Percentiles rank a stretch among this genome's conserved stretches.
Evolutionary conservation across 2,329 filamentous ascomycete genomes (phyloP).

Genomic region (Botryotinia convoluta): DNA sequence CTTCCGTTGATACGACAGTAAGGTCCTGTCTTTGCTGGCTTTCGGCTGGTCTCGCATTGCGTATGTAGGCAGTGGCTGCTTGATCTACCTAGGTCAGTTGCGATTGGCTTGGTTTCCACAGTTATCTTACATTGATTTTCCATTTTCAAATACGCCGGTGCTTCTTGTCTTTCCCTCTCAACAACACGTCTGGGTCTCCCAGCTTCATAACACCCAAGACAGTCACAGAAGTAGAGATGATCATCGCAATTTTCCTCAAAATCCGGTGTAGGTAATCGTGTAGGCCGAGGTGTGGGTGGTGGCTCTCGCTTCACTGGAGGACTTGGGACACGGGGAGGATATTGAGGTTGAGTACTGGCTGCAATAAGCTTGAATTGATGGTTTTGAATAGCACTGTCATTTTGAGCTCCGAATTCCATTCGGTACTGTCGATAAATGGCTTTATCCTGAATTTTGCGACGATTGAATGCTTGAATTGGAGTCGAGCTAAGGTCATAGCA

Average conservation of each 20-base stretch:
- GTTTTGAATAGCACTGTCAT: neutral
- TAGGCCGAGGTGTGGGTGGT: constrained; percentile 31
- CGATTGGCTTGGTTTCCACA: neutral
- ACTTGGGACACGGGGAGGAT: constrained; percentile 22
- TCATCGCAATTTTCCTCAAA: constrained; percentile 24
- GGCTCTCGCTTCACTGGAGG: constrained; percentile 22
- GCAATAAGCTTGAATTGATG: neutral
- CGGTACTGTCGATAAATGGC: neutral
- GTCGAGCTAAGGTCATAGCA: no score
- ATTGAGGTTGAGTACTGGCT: constrained; percentile 17
- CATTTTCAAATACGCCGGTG: constrained; percentile 14
- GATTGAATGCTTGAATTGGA: neutral
- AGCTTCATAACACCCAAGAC: constrained; percentile 1
- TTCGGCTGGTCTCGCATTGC: neutral
- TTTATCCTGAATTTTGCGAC: neutral
- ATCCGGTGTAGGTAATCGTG: constrained; percentile 32
- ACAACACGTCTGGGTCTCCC: neutral
- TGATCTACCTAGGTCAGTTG: constrained; percentile 27
- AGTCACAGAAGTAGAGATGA: constrained; percentile 10
- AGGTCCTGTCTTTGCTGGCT: neutral
- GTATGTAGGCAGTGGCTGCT: constrained; percentile 27
- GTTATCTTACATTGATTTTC: constrained; percentile 15
- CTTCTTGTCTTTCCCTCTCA: neutral
- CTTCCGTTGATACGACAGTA: neutral
- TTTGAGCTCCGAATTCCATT: neutral